Conservation (phyloP, 176 grass and related monocot genomes). For the Oryza longistaminata region DNA sequence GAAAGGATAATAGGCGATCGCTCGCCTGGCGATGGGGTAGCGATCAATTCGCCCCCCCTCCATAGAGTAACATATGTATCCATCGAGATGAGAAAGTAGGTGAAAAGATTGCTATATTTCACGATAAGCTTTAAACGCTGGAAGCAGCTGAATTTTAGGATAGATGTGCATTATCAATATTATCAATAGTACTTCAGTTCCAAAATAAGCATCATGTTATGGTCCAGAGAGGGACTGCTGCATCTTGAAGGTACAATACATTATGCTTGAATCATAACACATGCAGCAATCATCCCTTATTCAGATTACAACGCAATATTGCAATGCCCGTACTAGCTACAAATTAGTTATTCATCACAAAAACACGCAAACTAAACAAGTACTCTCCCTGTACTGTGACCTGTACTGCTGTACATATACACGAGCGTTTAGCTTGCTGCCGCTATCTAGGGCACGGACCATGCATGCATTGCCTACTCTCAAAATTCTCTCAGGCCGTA, state of each 20-base stretch:
- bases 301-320: neutral
- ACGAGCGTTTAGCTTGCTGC: neutral
- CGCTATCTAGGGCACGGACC: slow-evolving; percentile 17
- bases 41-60: too few relatives aligned
- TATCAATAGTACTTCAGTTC: neutral
- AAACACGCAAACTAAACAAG: neutral
- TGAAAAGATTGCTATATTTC: too few relatives aligned
- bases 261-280: neutral
- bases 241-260: neutral
- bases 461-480: neutral
- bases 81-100: too few relatives aligned
- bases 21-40: too few relatives aligned
- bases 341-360: neutral
- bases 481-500: slow-evolving; percentile 32
- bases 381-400: neutral
- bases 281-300: neutral
- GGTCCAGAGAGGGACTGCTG: neutral
- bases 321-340: neutral
- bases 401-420: neutral
- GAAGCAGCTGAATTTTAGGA: too few relatives aligned
- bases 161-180: neutral
- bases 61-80: too few relatives aligned
- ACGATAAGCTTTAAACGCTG: too few relatives aligned
- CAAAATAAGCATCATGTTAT: neutral
- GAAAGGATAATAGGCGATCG: too few relatives aligned